Evolutionary conservation across 2,329 filamentous ascomycete species (phyloP), one percentile per base, ranked within the genome.

Genomic region (Fusarium albidum): DNA sequence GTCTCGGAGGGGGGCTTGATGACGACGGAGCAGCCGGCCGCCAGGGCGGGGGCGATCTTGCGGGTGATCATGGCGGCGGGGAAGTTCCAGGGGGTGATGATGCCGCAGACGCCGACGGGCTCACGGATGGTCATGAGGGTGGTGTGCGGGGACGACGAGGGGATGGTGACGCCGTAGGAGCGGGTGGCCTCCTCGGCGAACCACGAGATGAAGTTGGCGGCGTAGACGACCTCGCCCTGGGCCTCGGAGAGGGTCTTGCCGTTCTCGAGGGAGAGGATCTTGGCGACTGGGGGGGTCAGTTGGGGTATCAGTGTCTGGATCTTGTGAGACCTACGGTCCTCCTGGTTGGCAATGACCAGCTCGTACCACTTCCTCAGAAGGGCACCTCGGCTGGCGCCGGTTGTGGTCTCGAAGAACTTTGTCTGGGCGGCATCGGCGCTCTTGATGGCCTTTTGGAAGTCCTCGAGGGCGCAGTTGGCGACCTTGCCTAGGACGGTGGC

Each of bases 1-100:
- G 90, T 92, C 72, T 91, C 88, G 3, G 87, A 87, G 9, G 84
- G 87, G 3, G 88, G 86, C 75, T 91, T 91, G 25, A 84, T 80
- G 18, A 93, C 79, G 82, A 92, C 90, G 2, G 88, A 90, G 72
- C 88, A 91, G 32, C 89, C 89, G 21, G 88, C 88, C n/a, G 89
- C 89, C 31, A 91, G 75, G 3, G 83, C 84, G 5, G 84, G 75
- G 3, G 72, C 77, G 15, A 75, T 73, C 63, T 80, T 80, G 37
- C 78, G 57, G 14, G 65, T 65, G 55, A 69, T 69, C 59, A 69
- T 69, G 52, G 67, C 61, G 29, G 63, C 65, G 17, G 66, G 64
- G 35, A 69, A 65, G 59, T 68, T 67, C 65, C 65, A 67, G 31
- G 77, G 74, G 6, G 82, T 75, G 75, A 84, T 82, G 37, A 79